These are phyloP conservation scores for Homolaphlyctis polyrhiza DNA, from an alignment of 371 early-diverging fungal species.

Conservation along the genomic window DNA sequence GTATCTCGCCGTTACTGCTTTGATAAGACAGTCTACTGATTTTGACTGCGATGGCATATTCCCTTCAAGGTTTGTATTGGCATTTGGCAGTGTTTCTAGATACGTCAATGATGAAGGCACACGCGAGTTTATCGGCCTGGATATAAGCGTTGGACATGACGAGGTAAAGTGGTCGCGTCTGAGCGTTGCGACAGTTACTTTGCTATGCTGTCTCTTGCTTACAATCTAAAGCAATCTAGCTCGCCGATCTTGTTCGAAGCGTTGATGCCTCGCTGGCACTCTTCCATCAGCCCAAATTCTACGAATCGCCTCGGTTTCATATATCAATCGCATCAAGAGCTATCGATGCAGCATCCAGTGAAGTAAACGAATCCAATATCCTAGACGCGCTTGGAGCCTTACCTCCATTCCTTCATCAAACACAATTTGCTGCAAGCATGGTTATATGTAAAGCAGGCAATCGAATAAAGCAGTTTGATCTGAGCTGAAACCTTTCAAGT, in stretches of 20 bases:
- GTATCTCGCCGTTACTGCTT: no score
- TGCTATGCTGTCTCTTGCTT: background rate
- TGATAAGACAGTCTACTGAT: no score
- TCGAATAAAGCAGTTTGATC: background rate
- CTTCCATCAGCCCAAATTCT: slow-evolving; percentile 17
- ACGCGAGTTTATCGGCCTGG: slow-evolving; percentile 22
- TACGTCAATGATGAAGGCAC: slow-evolving; percentile 28
- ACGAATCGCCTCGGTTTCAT: slow-evolving; percentile 19
- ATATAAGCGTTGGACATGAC: slow-evolving; percentile 15
- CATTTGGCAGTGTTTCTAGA: slow-evolving; percentile 11
- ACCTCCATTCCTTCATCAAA: background rate
- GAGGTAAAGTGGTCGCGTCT: slow-evolving; percentile 6
- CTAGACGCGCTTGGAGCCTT: background rate
- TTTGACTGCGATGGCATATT: background rate
- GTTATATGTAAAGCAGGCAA: background rate
- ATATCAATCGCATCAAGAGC: slow-evolving; percentile 9
- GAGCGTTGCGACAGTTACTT: background rate
- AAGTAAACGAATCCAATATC: background rate
- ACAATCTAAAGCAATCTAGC: slow-evolving; percentile 6
- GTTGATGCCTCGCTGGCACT: slow-evolving; percentile 10
- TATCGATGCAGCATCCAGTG: background rate
- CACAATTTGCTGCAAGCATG: background rate
- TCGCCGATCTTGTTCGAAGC: slow-evolving; percentile 1
- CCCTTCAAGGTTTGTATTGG: slow-evolving; percentile 13
- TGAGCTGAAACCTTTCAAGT: no score